These are phyloP conservation scores for Mycena floridula DNA, from an alignment of 768 basidiomycete species.

Conservation along the genomic window DNA sequence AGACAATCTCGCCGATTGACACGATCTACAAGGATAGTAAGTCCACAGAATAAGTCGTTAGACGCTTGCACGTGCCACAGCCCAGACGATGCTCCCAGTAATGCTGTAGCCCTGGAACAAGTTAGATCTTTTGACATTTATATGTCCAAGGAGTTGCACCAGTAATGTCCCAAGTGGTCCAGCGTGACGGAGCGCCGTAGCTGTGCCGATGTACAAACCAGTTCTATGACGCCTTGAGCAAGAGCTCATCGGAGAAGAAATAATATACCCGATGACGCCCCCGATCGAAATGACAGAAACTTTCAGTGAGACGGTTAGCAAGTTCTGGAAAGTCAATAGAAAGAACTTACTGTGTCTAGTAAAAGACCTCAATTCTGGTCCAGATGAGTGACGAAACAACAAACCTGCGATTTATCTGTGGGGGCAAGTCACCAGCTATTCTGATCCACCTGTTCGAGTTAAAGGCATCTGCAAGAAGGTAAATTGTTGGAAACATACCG, in stretches of 20 bases:
- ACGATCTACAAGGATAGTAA: too few relatives aligned
- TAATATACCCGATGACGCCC: neutral
- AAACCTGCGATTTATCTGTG: neutral
- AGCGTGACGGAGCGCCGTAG: neutral
- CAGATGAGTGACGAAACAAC: neutral
- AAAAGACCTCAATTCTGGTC: neutral
- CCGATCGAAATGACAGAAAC: neutral
- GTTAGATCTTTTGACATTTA: neutral
- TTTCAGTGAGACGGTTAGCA: neutral
- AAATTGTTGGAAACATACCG: too few relatives aligned
- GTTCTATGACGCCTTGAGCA: neutral
- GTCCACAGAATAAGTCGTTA: too few relatives aligned
- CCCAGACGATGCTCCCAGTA: neutral
- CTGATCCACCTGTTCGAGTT: neutral
- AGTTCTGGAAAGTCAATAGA: neutral
- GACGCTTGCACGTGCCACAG: too few relatives aligned
- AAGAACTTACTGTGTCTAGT: neutral
- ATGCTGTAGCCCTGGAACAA: neutral
- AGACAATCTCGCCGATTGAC: slow-evolving; percentile 22
- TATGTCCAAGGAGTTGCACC: neutral
- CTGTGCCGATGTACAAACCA: neutral
- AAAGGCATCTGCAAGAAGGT: too few relatives aligned
- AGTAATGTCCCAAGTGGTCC: neutral
- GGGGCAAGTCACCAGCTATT: neutral
- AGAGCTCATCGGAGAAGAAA: neutral